These are phyloP conservation scores for Cercospora beticola DNA, from an alignment of 2,329 filamentous ascomycete genomes.

Conservation along the genomic window DNA sequence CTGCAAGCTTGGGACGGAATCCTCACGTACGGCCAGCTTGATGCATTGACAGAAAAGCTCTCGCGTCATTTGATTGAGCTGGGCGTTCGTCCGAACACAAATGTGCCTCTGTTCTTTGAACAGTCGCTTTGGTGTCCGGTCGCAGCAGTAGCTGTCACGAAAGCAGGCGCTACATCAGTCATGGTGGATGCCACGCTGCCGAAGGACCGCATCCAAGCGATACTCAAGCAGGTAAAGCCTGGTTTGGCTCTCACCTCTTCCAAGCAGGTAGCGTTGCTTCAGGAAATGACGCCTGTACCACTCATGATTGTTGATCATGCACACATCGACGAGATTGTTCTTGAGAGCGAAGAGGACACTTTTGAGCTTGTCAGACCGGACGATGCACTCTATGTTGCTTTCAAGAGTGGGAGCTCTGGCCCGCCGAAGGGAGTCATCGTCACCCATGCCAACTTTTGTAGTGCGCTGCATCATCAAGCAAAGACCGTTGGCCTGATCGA, in stretches of 20 bases:
- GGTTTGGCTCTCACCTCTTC: conserved; percentile 17
- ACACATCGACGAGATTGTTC: neutral
- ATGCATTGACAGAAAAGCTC: conserved; percentile 6
- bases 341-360: neutral
- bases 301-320: neutral
- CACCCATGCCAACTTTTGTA: conserved; percentile 11
- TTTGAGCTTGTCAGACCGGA: neutral
- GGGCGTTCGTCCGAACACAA: neutral
- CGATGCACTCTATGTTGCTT: neutral
- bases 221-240: conserved; percentile 28
- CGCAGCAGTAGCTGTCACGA: conserved; percentile 42
- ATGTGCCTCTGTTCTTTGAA: conserved; percentile 38
- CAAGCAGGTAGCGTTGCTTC: neutral
- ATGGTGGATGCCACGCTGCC: conserved; percentile 39
- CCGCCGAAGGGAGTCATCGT: conserved; percentile 16
- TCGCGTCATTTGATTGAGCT: conserved; percentile 3
- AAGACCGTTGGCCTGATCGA: neutral
- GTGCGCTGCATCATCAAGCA: conserved; percentile 3
- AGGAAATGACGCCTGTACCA: neutral
- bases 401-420: conserved; percentile 6
- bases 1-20: conserved; percentile 17
- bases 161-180: conserved; percentile 40
- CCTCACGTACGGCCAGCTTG: conserved; percentile 17
- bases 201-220: conserved; percentile 1
- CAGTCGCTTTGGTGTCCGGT: conserved; percentile 40